Evolutionary conservation across 257 asterid genomes (phyloP).

Genomic region (Nicotiana tabacum): DNA sequence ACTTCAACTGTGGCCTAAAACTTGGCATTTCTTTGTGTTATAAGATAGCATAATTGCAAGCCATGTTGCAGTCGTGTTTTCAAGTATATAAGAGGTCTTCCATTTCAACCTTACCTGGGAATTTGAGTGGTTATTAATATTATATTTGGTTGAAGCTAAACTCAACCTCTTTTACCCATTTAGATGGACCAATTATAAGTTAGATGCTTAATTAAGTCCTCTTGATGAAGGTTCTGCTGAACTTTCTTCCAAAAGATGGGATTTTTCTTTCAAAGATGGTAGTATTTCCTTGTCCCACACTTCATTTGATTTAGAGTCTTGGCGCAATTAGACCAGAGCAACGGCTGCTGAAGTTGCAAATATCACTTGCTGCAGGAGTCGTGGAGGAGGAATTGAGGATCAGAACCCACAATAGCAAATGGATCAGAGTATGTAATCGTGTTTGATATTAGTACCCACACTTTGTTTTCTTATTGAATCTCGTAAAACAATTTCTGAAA

Average conservation of each 20-base stretch:
- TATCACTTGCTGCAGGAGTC: neutral
- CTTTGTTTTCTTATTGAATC: neutral
- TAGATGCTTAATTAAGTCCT: neutral
- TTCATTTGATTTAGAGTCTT: neutral
- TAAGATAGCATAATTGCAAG: neutral
- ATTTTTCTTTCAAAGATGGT: neutral
- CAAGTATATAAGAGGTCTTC: neutral
- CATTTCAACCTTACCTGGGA: neutral
- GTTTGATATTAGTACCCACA: neutral
- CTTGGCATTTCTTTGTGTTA: neutral
- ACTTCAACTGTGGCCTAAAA: neutral
- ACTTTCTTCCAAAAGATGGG: neutral
- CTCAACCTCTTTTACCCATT: neutral
- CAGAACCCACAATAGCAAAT: neutral
- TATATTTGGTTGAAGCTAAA: neutral
- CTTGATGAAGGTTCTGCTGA: neutral
- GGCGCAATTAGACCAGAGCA: neutral
- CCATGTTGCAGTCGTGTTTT: neutral
- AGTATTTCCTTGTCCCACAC: neutral
- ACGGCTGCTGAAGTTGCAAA: neutral
- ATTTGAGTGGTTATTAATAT: neutral
- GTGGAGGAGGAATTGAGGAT: slow-evolving; percentile 2
- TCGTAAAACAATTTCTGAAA: neutral
- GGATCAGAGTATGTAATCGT: slow-evolving; percentile 6
- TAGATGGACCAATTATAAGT: neutral